Evolutionary conservation across 257 asterid genomes (phyloP), one percentile per base, ranked within the genome.

Genomic region (Ilex asprella): DNA sequence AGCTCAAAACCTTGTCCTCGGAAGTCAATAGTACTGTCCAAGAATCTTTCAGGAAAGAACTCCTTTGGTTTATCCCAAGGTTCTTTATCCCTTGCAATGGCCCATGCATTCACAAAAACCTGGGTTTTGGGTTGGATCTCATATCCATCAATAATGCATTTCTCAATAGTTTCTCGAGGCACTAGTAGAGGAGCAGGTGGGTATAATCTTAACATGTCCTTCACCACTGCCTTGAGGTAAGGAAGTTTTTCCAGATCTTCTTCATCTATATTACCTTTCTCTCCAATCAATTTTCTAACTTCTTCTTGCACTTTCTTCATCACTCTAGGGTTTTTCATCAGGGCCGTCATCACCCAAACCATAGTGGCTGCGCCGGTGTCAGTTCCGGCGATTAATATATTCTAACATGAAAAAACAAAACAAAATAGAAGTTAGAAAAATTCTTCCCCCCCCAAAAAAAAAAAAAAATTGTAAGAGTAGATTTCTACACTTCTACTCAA

Each of bases 381-480:
- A 3, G 84, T 76, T 70, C 79, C 84, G 0, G 75, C 84, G 2
- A 72, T n/a, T 31, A 79, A 73, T 60, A 79, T 51, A 61, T 79
- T 61, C 79, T 75, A 52, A 2, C 31, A 41, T 44, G 30, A 16
- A 7, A 63, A 6, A 39, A 1, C 39, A 7, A 58, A 10, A 10
- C 3, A 2, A 15, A 46, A 1, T 2, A 29, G 50, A 7, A 8
- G 9, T 12, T 8, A 7, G 13, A 44, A 8, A 44, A 8, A 44
- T 7, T 44, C 13, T 7, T 7, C 0, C 1, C 9, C 50, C 50
- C 13, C 9, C 9, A 44, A 44, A n/a, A n/a, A n/a, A n/a, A n/a
- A n/a, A n/a, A n/a, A n/a, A n/a, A n/a, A n/a, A 8, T 1, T 8
- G 1, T 7, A 7, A 44, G 50, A 44, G 9, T 44, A 44, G 13